Evolutionary conservation across 1,284 basidiomycete species (phyloP).

Genomic region (Cutaneotrichosporon spelunceum): DNA sequence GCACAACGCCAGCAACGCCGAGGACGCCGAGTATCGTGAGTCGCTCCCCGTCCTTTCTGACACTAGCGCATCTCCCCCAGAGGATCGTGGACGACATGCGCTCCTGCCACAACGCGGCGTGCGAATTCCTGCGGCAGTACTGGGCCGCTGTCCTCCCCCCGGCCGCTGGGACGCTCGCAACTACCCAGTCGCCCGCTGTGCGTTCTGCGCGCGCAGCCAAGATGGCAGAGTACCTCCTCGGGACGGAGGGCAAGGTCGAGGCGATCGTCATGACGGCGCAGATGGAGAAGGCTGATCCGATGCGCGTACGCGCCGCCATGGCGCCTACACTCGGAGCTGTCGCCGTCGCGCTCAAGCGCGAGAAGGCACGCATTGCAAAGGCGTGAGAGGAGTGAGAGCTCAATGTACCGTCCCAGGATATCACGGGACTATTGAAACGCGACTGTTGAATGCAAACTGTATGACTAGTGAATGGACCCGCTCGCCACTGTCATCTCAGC

Average conservation of each 20-base stretch:
- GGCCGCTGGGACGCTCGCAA: slow-evolving; percentile 55
- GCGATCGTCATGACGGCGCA: slow-evolving; percentile 66
- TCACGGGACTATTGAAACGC: no score
- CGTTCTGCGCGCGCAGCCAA: slow-evolving; percentile 71
- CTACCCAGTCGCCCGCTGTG: slow-evolving; percentile 46
- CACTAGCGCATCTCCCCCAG: slow-evolving; percentile 74
- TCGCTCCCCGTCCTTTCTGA: slow-evolving; percentile 7
- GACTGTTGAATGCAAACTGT: no score
- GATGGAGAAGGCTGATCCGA: slow-evolving; percentile 62
- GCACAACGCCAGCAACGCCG: slow-evolving; percentile 37
- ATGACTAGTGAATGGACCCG: no score
- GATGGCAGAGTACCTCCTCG: slow-evolving; percentile 76
- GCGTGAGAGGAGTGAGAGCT: not conserved
- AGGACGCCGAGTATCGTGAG: slow-evolving; percentile 29
- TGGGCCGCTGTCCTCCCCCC: slow-evolving; percentile 86
- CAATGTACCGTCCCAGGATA: not conserved
- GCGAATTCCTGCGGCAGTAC: slow-evolving; percentile 93
- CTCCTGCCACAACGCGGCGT: slow-evolving; percentile 84
- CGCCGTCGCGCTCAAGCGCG: slow-evolving; percentile 61
- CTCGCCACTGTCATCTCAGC: no score
- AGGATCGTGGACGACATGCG: slow-evolving; percentile 73
- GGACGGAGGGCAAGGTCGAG: slow-evolving; percentile 74
- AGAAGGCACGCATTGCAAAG: slow-evolving; percentile 7
- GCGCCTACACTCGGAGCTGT: slow-evolving; percentile 74
- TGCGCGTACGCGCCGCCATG: slow-evolving; percentile 67